Evolutionary conservation across 495 filamentous ascomycete genomes (phyloP).

Genomic region (Penicillium maclennaniae): DNA sequence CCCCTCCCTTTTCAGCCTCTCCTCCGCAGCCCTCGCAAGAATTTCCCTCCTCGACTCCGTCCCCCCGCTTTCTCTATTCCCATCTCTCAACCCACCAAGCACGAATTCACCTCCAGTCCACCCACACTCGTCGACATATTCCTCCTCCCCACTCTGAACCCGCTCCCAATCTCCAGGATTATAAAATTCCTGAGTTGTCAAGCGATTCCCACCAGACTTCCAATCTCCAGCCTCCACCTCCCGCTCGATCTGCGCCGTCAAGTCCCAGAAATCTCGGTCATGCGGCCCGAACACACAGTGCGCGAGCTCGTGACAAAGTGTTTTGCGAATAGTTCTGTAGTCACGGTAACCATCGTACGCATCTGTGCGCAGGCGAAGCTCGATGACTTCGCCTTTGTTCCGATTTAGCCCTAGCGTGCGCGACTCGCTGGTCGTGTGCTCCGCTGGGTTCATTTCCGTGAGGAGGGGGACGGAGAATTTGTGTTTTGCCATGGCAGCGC

Average conservation of each 20-base stretch:
- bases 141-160: conserved; percentile 46
- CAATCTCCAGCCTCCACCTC: conserved; percentile 82
- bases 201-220: conserved; percentile 58
- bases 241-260: conserved; percentile 78
- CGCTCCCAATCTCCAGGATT: conserved; percentile 55
- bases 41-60: conserved; percentile 61
- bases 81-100: conserved; percentile 55
- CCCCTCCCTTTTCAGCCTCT: conserved; percentile 58
- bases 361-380: conserved; percentile 85
- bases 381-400: conserved; percentile 85
- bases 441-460: conserved; percentile 89
- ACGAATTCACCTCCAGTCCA: conserved; percentile 89
- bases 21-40: conserved; percentile 70
- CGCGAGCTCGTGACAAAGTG: conserved; percentile 90
- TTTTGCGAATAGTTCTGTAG: conserved; percentile 84
- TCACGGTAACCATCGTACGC: conserved; percentile 91
- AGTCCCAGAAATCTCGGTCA: conserved; percentile 81
- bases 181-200: conserved; percentile 69
- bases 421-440: conserved; percentile 75
- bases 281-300: conserved; percentile 86
- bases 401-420: conserved; percentile 85
- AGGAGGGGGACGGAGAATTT: conserved; percentile 81
- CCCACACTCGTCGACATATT: conserved; percentile 66
- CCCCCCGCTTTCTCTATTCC: conserved; percentile 23
- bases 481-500: conserved; percentile 74